Evolutionary conservation across 106 monocot genomes (phyloP).

Genomic region (Dendrobium catenatum): DNA sequence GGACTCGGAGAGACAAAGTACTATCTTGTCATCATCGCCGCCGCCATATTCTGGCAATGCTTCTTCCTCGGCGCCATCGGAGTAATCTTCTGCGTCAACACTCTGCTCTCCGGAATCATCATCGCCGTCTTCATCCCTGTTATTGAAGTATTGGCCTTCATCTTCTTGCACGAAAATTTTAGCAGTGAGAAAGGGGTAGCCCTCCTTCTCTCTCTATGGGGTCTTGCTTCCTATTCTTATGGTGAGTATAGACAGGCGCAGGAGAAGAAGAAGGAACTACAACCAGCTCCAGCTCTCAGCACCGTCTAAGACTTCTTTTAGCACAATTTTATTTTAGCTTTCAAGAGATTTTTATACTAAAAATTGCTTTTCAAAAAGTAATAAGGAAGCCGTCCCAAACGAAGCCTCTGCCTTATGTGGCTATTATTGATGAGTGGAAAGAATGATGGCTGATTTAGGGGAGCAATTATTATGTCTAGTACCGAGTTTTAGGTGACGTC

Average conservation of each 20-base stretch:
- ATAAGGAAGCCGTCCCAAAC: no score
- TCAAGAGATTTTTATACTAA: no score
- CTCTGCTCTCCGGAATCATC: slow-evolving; percentile 58
- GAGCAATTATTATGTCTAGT: no score
- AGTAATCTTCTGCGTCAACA: slow-evolving; percentile 36
- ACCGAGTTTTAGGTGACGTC: no score
- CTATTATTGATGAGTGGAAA: no score
- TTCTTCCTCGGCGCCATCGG: slow-evolving; percentile 52
- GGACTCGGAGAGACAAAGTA: slow-evolving; percentile 43
- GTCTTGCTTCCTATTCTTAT: slow-evolving; percentile 49
- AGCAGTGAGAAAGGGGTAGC: slow-evolving; percentile 41
- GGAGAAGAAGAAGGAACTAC: slow-evolving; percentile 8
- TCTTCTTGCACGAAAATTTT: slow-evolving; percentile 44
- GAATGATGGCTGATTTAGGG: no score
- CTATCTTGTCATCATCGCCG: slow-evolving; percentile 38
- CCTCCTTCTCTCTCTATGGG: slow-evolving; percentile 48
- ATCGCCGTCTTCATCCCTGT: slow-evolving; percentile 46
- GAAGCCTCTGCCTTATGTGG: no score
- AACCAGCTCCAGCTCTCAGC: background rate
- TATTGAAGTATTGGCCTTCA: slow-evolving; percentile 39
- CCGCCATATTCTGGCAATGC: slow-evolving; percentile 38
- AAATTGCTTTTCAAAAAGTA: no score
- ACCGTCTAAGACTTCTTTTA: background rate
- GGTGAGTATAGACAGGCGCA: slow-evolving; percentile 30
- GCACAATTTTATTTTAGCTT: no score